Evolutionary conservation across 1,284 basidiomycete genomes (phyloP).

Genomic region (Phellinidium pouzarii): DNA sequence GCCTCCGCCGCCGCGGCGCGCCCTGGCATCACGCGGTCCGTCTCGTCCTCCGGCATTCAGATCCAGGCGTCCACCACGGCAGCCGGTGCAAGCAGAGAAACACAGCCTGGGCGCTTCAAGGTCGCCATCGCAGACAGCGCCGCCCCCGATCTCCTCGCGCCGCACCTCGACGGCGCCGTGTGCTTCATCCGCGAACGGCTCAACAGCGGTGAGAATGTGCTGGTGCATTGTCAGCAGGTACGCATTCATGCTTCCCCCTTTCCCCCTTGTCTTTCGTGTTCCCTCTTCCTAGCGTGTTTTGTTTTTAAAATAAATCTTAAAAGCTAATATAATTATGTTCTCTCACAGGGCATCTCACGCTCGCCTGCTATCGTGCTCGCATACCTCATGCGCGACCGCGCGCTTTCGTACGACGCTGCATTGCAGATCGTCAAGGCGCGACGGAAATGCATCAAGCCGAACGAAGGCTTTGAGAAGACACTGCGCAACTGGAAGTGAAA

Average conservation of each 20-base stretch:
- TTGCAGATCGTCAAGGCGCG: conserved; percentile 48
- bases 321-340: no score
- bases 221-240: conserved; percentile 66
- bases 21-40: conserved; percentile 54
- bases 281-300: background rate
- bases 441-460: conserved; percentile 65
- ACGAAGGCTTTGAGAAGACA: conserved; percentile 43
- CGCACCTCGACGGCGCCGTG: conserved; percentile 50
- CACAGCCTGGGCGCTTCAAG: conserved; percentile 53
- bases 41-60: conserved; percentile 47
- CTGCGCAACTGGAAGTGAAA: conserved; percentile 16
- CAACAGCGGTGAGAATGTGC: conserved; percentile 43
- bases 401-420: conserved; percentile 62
- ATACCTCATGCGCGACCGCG: conserved; percentile 57
- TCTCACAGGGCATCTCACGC: conserved; percentile 58
- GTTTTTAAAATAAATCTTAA: no score
- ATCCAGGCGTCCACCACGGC: conserved; percentile 49
- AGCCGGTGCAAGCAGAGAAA: conserved; percentile 48
- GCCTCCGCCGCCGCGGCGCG: no score
- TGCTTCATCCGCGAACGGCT: conserved; percentile 48
- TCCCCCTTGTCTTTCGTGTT: background rate
- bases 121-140: conserved; percentile 57
- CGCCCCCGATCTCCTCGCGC: conserved; percentile 41
- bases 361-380: conserved; percentile 61
- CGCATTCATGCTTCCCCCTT: conserved; percentile 20